Evolutionary conservation across 306 rosid species (phyloP).

Genomic region (Lotus japonicus): DNA sequence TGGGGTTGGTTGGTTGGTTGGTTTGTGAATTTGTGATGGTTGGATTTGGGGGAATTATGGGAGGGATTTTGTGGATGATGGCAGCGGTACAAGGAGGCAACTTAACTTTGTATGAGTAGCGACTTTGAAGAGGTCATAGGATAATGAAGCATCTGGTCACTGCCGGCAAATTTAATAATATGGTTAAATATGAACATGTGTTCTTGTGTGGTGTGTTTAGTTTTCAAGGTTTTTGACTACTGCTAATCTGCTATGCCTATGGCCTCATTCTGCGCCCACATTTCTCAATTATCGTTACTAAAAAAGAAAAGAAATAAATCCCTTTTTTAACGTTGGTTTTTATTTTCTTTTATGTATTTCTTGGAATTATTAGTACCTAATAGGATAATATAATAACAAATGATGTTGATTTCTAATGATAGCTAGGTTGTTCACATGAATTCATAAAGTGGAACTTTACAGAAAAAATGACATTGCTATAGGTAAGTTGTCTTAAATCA

Average conservation of each 20-base stretch:
- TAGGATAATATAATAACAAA: neutral
- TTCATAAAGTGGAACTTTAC: slow-evolving; percentile 8
- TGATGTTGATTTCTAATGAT: slow-evolving; percentile 8
- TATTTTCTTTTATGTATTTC: neutral
- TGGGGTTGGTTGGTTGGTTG: too few species aligned
- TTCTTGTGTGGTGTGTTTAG: slow-evolving; percentile 23
- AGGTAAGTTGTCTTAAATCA: slow-evolving; percentile 29
- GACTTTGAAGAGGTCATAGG: slow-evolving; percentile 27
- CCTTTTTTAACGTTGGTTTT: too few species aligned
- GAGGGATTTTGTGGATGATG: neutral
- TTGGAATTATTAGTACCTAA: neutral
- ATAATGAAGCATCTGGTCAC: neutral
- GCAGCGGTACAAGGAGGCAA: neutral
- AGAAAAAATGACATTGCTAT: slow-evolving; percentile 7
- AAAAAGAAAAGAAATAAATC: too few species aligned
- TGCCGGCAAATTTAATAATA: slow-evolving; percentile 39
- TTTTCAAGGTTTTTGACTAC: slow-evolving; percentile 35
- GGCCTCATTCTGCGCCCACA: neutral
- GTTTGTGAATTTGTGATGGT: too few species aligned
- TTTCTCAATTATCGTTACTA: neutral
- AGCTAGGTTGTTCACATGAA: neutral
- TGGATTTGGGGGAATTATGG: too few species aligned
- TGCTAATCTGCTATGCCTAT: neutral
- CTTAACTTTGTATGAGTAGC: neutral
- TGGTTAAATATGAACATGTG: neutral